These are phyloP conservation scores for Penicillium sp. DNA, from an alignment of 2,329 filamentous ascomycete genomes.

Conservation along the genomic window DNA sequence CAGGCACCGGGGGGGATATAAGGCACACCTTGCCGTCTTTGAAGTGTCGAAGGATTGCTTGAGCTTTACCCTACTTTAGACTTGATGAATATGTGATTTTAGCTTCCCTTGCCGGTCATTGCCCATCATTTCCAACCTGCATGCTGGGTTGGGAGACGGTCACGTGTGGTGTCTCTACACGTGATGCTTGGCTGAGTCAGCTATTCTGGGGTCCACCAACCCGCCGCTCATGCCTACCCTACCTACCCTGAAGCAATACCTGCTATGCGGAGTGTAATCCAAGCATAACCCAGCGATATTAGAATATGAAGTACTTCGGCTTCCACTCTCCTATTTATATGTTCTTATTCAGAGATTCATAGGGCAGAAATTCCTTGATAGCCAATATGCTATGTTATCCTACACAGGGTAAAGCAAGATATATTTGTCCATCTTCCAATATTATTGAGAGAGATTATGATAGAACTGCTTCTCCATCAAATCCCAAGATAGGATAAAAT, in stretches of 20 bases:
- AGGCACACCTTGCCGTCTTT: neutral
- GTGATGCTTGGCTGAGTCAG: neutral
- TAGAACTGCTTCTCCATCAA: neutral
- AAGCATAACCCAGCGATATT: neutral
- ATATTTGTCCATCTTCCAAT: constrained; percentile 1
- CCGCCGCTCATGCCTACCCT: neutral
- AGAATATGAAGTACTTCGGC: neutral
- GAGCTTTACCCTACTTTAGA: neutral
- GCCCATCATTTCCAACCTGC: neutral
- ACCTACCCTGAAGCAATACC: neutral
- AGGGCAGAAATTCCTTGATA: neutral
- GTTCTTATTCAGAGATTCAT: neutral
- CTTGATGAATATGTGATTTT: neutral
- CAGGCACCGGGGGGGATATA: constrained; percentile 4
- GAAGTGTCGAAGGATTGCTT: neutral
- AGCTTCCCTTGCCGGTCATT: neutral
- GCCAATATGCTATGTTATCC: neutral
- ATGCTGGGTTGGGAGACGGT: neutral
- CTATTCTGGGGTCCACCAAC: neutral
- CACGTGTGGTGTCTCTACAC: neutral
- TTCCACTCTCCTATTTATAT: neutral
- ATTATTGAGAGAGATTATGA: neutral
- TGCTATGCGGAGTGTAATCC: neutral
- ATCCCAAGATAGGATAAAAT: constrained; percentile 1
- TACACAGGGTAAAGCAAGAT: neutral